phyloP scores from a whole-genome alignment of 176 grass and related monocot genomes.

The Oryza glumipatula region DNA sequence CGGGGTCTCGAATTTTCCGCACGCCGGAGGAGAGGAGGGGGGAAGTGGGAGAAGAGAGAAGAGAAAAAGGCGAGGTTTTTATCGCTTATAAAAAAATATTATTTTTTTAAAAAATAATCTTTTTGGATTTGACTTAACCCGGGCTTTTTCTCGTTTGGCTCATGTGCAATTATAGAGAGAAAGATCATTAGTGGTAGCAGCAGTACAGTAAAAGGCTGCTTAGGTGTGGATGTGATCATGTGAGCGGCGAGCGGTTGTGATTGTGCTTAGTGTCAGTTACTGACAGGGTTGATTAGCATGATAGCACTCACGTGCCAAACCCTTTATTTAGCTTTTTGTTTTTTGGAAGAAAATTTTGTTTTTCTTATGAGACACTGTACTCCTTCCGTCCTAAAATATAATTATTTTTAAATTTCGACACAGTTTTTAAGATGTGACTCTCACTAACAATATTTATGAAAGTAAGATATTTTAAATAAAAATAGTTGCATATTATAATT shows the following conservation, averaged over 20 bases:
- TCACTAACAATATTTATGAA: no score
- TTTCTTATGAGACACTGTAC: not conserved
- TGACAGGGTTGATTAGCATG: slow-evolving; percentile 46
- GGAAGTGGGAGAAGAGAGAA: not conserved
- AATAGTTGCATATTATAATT: no score
- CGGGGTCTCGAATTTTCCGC: slow-evolving; percentile 47
- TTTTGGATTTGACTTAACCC: slow-evolving; percentile 24
- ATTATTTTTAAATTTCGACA: no score
- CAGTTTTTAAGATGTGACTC: no score
- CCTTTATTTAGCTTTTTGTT: slow-evolving; percentile 1
- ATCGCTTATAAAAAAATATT: not conserved
- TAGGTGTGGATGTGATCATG: slow-evolving; percentile 36
- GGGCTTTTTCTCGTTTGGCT: not conserved
- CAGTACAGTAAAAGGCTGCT: not conserved
- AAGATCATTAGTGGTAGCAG: not conserved
- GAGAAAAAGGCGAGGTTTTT: not conserved
- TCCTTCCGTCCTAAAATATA: no score
- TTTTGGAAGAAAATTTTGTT: not conserved
- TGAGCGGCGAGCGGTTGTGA: slow-evolving; percentile 2
- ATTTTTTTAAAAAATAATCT: slow-evolving; percentile 3
- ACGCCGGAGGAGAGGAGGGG: slow-evolving; percentile 16
- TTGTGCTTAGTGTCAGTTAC: slow-evolving; percentile 39
- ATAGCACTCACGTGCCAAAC: slow-evolving; percentile 35
- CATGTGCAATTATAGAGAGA: not conserved
- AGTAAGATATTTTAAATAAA: no score